These are phyloP conservation scores for Hygrophorus russula DNA, from an alignment of 768 basidiomycete genomes.

Conservation along the genomic window DNA sequence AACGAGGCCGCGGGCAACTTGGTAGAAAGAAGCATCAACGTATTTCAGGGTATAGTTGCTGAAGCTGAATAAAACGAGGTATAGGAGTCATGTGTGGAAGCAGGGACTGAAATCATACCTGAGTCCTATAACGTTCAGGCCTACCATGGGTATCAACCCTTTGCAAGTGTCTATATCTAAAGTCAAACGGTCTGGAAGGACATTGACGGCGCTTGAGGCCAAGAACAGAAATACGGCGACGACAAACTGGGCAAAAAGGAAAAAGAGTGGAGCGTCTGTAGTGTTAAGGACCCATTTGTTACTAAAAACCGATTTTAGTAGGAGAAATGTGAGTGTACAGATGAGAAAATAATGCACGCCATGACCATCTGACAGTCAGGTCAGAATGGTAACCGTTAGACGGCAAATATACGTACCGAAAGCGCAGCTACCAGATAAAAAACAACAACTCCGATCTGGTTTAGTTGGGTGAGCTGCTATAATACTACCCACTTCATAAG, in stretches of 20 bases:
- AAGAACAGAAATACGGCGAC: constrained; percentile 75
- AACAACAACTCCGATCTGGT: constrained; percentile 58
- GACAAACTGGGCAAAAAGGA: constrained; percentile 69
- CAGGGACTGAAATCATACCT: constrained; percentile 40
- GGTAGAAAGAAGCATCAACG: constrained; percentile 92
- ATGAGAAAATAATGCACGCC: constrained; percentile 39
- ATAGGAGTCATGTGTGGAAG: not conserved
- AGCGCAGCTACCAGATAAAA: constrained; percentile 89
- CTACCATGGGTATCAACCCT: constrained; percentile 65
- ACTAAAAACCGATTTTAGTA: constrained; percentile 23
- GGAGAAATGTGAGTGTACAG: not conserved
- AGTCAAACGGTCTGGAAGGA: constrained; percentile 57
- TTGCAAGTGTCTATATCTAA: constrained; percentile 57
- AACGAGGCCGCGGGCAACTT: constrained; percentile 88
- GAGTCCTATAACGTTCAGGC: constrained; percentile 71
- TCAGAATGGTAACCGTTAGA: too few species aligned
- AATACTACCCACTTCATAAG: constrained; percentile 19
- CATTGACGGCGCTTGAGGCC: constrained; percentile 43
- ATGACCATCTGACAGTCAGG: constrained; percentile 64
- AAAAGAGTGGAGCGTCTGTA: constrained; percentile 73
- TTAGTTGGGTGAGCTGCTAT: constrained; percentile 11
- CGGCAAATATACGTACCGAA: constrained; percentile 42
- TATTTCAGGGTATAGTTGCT: constrained; percentile 90
- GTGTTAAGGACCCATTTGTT: constrained; percentile 87
- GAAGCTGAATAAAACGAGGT: constrained; percentile 35